A percentile compares a stretch with the other conserved stretches of the same genome.
Conservation (phyloP, 2,329 filamentous ascomycete genomes). For the Arthrinium puccinioides region DNA sequence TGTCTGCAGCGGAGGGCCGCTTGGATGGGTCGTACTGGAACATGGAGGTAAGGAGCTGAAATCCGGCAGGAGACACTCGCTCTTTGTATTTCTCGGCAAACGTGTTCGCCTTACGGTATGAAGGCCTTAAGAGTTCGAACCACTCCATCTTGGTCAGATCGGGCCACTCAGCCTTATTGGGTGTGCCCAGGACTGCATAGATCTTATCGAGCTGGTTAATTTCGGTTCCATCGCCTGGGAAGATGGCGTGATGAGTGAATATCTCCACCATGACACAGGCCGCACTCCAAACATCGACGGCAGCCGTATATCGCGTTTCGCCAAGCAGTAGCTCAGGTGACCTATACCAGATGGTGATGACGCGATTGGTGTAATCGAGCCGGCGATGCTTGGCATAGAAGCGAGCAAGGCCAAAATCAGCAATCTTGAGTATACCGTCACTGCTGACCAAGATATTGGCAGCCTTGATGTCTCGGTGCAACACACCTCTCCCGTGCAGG, state of each 20-base stretch:
- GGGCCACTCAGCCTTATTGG: constrained; percentile 79
- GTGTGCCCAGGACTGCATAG: constrained; percentile 87
- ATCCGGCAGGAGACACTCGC: constrained; percentile 69
- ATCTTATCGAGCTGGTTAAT: constrained; percentile 95
- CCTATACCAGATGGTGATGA: constrained; percentile 98
- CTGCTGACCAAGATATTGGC: constrained; percentile 95
- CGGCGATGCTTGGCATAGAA: constrained; percentile 92
- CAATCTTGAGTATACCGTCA: constrained; percentile 81
- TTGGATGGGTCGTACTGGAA: constrained; percentile 83
- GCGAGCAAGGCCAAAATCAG: constrained; percentile 90
- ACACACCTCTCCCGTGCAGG: constrained; percentile 82
- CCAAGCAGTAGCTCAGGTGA: constrained; percentile 85
- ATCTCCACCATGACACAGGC: constrained; percentile 96
- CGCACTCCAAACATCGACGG: constrained; percentile 93
- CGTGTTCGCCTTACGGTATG: constrained; percentile 61
- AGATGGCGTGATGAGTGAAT: constrained; percentile 88
- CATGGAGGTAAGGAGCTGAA: constrained; percentile 76
- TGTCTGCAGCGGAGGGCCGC: constrained; percentile 75
- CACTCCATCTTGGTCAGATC: constrained; percentile 89
- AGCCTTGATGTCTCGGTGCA: constrained; percentile 97
- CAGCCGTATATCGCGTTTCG: constrained; percentile 83
- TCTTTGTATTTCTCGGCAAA: constrained; percentile 82
- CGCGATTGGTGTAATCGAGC: constrained; percentile 94
- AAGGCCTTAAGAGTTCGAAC: constrained; percentile 86
- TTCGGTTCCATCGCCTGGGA: constrained; percentile 92